phyloP scores from a whole-genome alignment of 2,329 filamentous ascomycete genomes.

The Didymosphaeria variabile region DNA sequence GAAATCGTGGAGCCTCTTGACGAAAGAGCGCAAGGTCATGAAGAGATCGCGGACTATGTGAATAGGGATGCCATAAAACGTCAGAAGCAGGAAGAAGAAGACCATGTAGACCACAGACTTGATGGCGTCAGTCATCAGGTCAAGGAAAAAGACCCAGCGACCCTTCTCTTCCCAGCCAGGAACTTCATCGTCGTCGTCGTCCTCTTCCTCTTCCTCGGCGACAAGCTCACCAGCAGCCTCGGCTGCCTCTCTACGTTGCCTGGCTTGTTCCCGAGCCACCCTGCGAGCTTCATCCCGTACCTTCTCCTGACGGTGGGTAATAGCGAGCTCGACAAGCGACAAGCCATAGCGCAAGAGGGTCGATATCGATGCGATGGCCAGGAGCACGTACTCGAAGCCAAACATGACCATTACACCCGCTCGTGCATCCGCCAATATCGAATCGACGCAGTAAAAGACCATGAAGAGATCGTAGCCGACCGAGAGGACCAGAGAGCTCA shows the following conservation, averaged over 20 bases:
- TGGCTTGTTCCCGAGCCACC: slow-evolving; percentile 69
- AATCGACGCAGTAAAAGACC: slow-evolving; percentile 81
- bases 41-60: slow-evolving; percentile 97
- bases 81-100: slow-evolving; percentile 93
- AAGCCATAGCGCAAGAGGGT: slow-evolving; percentile 82
- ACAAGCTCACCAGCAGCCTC: slow-evolving; percentile 49
- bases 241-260: slow-evolving; percentile 60
- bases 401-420: slow-evolving; percentile 99
- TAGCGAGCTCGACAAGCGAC: slow-evolving; percentile 77
- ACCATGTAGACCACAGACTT: slow-evolving; percentile 88
- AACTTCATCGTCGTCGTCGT: slow-evolving; percentile 94
- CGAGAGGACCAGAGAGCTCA: slow-evolving; percentile 79
- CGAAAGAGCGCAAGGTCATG: slow-evolving; percentile 90
- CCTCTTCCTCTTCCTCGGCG: slow-evolving; percentile 70
- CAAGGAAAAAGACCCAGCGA: slow-evolving; percentile 87
- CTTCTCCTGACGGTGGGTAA: slow-evolving; percentile 77
- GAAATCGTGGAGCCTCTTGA: slow-evolving; percentile 87
- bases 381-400: slow-evolving; percentile 92
- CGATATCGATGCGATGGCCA: slow-evolving; percentile 81
- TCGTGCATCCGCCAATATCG: slow-evolving; percentile 85
- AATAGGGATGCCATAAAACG: slow-evolving; percentile 94
- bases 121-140: slow-evolving; percentile 86
- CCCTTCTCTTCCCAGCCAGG: slow-evolving; percentile 97
- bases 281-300: slow-evolving; percentile 61
- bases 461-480: slow-evolving; percentile 82